A percentile compares a stretch with the other conserved stretches of the same genome.
Conservation (phyloP, 768 basidiomycete genomes). For the Sarcodon aspratus region DNA sequence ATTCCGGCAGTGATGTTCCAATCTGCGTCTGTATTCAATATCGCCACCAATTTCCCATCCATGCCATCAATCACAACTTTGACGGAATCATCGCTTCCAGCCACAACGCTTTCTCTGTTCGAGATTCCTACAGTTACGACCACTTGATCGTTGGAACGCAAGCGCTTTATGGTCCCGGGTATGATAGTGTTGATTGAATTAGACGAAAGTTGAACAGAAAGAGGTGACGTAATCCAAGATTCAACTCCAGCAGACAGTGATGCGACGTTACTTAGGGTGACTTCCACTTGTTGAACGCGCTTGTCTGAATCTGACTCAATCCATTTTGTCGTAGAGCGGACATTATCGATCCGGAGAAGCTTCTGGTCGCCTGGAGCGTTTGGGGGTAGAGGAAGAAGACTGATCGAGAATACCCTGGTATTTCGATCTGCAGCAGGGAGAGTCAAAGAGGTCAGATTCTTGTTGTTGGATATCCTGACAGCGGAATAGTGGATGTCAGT, state of each 20-base stretch:
- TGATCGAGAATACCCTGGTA: constrained; percentile 30
- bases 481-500: constrained; percentile 35
- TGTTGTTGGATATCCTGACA: constrained; percentile 25
- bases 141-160: constrained; percentile 39
- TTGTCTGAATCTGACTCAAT: constrained; percentile 16
- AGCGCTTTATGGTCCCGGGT: constrained; percentile 30
- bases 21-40: constrained; percentile 14
- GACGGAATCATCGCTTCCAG: constrained; percentile 10
- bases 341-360: constrained; percentile 27
- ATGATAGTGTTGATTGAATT: constrained; percentile 25
- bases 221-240: constrained; percentile 13
- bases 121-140: constrained; percentile 35
- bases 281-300: constrained; percentile 33
- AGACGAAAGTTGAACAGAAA: constrained; percentile 9
- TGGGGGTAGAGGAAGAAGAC: constrained; percentile 14
- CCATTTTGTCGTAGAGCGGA: constrained; percentile 36
- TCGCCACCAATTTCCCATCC: constrained; percentile 21
- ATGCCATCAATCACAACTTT: constrained; percentile 22
- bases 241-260: constrained; percentile 24
- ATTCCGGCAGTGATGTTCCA: constrained; percentile 28
- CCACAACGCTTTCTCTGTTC: constrained; percentile 10
- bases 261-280: constrained; percentile 40
- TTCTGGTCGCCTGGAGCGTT: constrained; percentile 9
- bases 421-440: constrained; percentile 22
- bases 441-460: constrained; percentile 27